Evolutionary conservation across 257 asterid genomes (phyloP).

Genomic region (Solanum stenotomum): DNA sequence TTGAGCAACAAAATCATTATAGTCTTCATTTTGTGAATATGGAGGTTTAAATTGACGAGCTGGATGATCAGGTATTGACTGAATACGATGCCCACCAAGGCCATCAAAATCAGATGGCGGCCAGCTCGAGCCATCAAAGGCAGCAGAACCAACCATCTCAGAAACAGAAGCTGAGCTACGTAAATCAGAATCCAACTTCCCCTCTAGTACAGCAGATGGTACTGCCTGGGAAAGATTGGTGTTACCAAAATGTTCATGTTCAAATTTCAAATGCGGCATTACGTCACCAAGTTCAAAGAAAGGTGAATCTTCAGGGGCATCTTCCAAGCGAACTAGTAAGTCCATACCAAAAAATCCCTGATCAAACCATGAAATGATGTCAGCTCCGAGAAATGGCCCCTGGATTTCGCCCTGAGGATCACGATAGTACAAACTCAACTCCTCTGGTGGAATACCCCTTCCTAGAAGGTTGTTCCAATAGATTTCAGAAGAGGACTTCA

Average conservation of each 20-base stretch:
- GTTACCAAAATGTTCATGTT: conserved; percentile 25
- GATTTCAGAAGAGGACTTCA: conserved; percentile 33
- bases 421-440: conserved; percentile 72
- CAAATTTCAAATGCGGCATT: conserved; percentile 77
- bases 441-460: conserved; percentile 58
- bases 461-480: conserved; percentile 40
- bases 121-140: conserved; percentile 39
- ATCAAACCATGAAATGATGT: conserved; percentile 92
- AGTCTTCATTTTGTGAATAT: conserved; percentile 37
- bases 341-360: conserved; percentile 95
- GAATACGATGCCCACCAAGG: conserved; percentile 27
- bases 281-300: conserved; percentile 77
- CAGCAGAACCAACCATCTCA: conserved; percentile 29
- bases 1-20: conserved; percentile 39
- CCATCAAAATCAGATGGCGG: conserved; percentile 48
- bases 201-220: conserved; percentile 33
- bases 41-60: conserved; percentile 35
- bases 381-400: conserved; percentile 97
- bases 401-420: conserved; percentile 98
- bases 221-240: conserved; percentile 37
- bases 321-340: conserved; percentile 86
- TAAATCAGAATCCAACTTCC: conserved; percentile 27
- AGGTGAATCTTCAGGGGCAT: conserved; percentile 69
- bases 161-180: conserved; percentile 29
- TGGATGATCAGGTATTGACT: conserved; percentile 35